Base-by-base conservation (phyloP, 192 early-diverging fungal species). In the Backusella parvicylindrica region DNA sequence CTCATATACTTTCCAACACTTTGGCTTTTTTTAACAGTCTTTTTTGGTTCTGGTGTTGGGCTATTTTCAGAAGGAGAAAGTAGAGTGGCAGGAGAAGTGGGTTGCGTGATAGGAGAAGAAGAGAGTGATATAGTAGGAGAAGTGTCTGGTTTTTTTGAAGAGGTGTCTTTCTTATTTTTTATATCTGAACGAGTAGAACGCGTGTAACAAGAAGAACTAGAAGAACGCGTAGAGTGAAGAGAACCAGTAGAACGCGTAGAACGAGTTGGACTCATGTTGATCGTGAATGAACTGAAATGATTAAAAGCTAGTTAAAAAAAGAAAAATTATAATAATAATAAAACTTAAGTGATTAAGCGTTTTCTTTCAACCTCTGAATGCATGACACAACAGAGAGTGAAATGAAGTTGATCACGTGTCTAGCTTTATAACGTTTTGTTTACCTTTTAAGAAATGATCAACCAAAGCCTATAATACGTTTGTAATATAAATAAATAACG, bases 1-100 rank as follows among this genome's bases (percentile, higher is more conserved):
- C 85, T 90, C 28, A 85, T 81, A 38, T 83, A 50, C 40, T 71
- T 79, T 15, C 18, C 49, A 18, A 36, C 32, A 53, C 8, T 21
- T 21, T 33, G 36, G 53, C 73, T 80, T 38, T 76, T 75, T 33
- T 70, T 79, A 35, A 60, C 38, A 36, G 6, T 6, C 26, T 43
- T 77, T n/a, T 49, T 69, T 13, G 70, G 33, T 18, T 68, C 21
- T 0, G 30, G 8, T 23, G 38, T 50, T 32, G 74, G 16, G n/a
- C 38, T 32, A 3, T 33, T 49, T 13, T 37, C 26, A 66, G 70
- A 1, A 38, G 75, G 11, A 15, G 60, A 38, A 4, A 66, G 6
- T 23, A 9, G 18, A 18, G 67, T 31, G 13, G n/a, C 9, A 32
- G 49, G 13, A 37, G n/a, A 30, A 49, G 56, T 67, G 73, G 26